These are phyloP conservation scores for Coemansia sp. DNA, from an alignment of 192 early-diverging fungal genomes.

Conservation along the genomic window DNA sequence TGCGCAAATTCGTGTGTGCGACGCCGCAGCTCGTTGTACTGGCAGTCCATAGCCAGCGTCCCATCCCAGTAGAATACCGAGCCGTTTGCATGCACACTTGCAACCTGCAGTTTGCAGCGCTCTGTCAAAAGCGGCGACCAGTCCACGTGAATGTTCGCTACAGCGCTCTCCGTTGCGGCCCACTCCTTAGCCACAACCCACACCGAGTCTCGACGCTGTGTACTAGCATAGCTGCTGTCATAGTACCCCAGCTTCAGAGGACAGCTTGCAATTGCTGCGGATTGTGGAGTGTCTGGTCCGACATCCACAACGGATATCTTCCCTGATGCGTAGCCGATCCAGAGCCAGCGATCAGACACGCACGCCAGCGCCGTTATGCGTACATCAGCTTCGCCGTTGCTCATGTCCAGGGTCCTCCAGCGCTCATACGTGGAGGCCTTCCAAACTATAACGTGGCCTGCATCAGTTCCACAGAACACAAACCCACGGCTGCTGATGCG, in stretches of 20 bases:
- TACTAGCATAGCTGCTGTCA: conserved; percentile 1
- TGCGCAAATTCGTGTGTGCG: conserved; percentile 63
- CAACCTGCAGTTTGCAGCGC: conserved; percentile 37
- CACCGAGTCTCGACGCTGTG: conserved; percentile 16
- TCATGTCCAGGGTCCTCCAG: conserved; percentile 46
- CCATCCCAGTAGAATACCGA: conserved; percentile 54
- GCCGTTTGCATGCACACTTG: conserved; percentile 45
- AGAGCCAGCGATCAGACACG: conserved; percentile 38
- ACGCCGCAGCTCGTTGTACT: conserved; percentile 61
- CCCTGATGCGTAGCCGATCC: conserved; percentile 47
- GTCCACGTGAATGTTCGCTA: conserved; percentile 34
- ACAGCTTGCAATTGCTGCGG: conserved; percentile 5
- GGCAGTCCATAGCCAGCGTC: conserved; percentile 28
- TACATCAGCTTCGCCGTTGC: conserved; percentile 30
- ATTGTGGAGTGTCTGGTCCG: conserved; percentile 13
- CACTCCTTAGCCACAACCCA: conserved; percentile 50
- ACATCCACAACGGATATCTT: conserved; percentile 35
- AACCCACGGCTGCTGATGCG: conserved; percentile 24
- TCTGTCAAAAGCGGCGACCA: conserved; percentile 42
- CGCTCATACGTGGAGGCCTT: conserved; percentile 28
- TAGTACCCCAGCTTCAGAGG: conserved; percentile 16
- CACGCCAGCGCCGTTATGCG: conserved; percentile 47
- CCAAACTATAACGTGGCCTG: conserved; percentile 46
- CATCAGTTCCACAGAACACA: conserved; percentile 48
- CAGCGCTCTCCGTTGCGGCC: conserved; percentile 30